Evolutionary conservation across 306 rosid species (phyloP).

Genomic region (Cotoneaster glaucophyllus): DNA sequence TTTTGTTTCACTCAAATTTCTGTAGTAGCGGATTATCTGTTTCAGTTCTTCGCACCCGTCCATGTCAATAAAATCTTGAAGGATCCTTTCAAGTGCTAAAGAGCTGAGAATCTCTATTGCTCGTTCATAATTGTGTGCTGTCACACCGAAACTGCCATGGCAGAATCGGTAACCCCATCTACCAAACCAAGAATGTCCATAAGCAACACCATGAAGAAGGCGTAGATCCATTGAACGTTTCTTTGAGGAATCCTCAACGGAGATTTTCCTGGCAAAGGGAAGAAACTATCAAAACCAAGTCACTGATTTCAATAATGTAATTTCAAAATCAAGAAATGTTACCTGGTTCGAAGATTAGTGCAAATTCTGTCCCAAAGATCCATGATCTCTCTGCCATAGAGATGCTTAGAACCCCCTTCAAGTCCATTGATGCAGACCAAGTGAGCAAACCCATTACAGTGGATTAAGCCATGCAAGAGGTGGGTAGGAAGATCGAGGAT

Average conservation of each 20-base stretch:
- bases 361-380: conserved; percentile 87
- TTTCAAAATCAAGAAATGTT: not conserved
- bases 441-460: conserved; percentile 80
- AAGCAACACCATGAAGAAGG: conserved; percentile 79
- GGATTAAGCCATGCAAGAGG: conserved; percentile 72
- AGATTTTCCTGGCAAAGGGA: conserved; percentile 48
- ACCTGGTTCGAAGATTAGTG: conserved; percentile 58
- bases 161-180: conserved; percentile 78
- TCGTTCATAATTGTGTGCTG: conserved; percentile 35
- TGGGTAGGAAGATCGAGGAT: conserved; percentile 48
- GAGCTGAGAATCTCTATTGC: conserved; percentile 59
- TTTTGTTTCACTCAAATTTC: conserved; percentile 74
- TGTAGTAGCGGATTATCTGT: conserved; percentile 58
- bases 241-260: conserved; percentile 63
- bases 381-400: conserved; percentile 75
- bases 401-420: conserved; percentile 72
- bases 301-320: not conserved
- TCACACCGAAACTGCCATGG: conserved; percentile 74
- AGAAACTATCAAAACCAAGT: not conserved
- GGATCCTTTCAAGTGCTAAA: conserved; percentile 43
- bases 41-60: conserved; percentile 39
- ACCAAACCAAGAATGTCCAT: conserved; percentile 88
- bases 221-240: conserved; percentile 81
- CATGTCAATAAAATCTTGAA: conserved; percentile 29
- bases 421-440: conserved; percentile 69